phyloP scores from a whole-genome alignment of 164 flowering plant species.

The Macadamia integrifolia region DNA sequence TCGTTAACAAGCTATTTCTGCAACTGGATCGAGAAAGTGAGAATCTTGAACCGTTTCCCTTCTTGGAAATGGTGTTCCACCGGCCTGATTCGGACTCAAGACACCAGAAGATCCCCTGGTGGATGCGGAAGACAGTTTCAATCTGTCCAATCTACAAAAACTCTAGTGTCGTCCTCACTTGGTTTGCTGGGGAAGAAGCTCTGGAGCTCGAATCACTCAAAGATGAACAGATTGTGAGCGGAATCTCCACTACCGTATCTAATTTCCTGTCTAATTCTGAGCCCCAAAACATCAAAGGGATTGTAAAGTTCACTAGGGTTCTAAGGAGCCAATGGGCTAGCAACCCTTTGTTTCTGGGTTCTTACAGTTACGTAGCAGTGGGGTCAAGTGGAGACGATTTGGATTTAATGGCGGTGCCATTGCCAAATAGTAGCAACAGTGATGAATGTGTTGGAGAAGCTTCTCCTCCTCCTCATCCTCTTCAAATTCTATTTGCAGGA shows the following conservation, averaged over 20 bases:
- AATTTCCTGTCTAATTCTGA: conserved; percentile 29
- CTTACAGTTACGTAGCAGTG: conserved; percentile 84
- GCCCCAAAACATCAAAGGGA: conserved; percentile 7
- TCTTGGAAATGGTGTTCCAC: conserved; percentile 65
- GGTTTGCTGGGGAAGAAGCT: conserved; percentile 97
- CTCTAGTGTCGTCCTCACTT: conserved; percentile 61
- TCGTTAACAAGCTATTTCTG: conserved; percentile 83
- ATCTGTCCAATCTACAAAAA: conserved; percentile 60
- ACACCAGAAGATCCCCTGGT: conserved; percentile 65
- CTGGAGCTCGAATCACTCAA: conserved; percentile 61
- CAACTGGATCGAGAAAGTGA: conserved; percentile 30
- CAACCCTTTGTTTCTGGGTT: conserved; percentile 89
- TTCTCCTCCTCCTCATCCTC: conserved; percentile 33
- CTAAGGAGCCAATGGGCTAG: conserved; percentile 81
- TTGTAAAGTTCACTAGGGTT: conserved; percentile 34
- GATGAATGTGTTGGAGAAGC: not conserved
- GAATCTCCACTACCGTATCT: conserved; percentile 55
- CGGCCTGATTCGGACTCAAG: conserved; percentile 37
- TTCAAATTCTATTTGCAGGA: conserved; percentile 95
- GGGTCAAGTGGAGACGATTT: conserved; percentile 88
- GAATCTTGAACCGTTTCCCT: conserved; percentile 36
- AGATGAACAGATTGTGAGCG: conserved; percentile 62
- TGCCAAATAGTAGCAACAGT: conserved; percentile 36
- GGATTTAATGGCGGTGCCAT: conserved; percentile 81
- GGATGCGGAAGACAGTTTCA: conserved; percentile 83